A percentile compares a stretch with the other conserved stretches of the same genome.
Conservation (phyloP, 1,284 basidiomycete genomes). For the Rhodotorula glutinis region DNA sequence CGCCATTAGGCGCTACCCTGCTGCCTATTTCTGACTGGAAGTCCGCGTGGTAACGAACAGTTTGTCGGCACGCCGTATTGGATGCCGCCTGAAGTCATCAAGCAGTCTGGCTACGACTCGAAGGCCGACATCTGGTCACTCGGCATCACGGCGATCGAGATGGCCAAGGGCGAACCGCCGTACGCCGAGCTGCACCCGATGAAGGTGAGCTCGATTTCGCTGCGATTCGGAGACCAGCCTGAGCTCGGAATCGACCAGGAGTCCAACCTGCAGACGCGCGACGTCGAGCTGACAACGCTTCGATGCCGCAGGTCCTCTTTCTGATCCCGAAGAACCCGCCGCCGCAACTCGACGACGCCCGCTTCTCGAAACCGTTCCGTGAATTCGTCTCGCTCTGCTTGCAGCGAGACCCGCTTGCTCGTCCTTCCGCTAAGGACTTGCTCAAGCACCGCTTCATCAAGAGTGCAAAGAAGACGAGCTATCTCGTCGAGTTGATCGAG, state of each 20-base stretch:
- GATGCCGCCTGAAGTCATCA: constrained; percentile 99
- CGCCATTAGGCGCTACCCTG: no score
- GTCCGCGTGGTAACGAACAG: background rate
- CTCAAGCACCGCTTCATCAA: constrained; percentile 94
- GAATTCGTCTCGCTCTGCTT: constrained; percentile 92
- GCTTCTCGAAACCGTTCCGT: constrained; percentile 85
- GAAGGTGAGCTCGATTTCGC: constrained; percentile 63
- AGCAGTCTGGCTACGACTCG: constrained; percentile 97
- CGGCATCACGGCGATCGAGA: constrained; percentile 88
- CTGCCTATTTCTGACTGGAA: no score
- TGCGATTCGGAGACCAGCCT: no score
- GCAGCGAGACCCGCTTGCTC: constrained; percentile 74
- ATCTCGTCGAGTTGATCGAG: constrained; percentile 92
- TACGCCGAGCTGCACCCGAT: constrained; percentile 98
- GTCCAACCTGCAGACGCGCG: no score
- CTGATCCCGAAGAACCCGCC: constrained; percentile 97
- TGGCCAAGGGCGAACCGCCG: constrained; percentile 95
- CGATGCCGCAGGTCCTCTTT: constrained; percentile 71
- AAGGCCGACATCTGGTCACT: constrained; percentile 91
- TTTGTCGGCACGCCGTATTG: constrained; percentile 65
- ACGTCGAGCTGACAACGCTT: no score
- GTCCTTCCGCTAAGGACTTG: constrained; percentile 88
- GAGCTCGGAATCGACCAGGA: no score
- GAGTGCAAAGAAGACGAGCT: constrained; percentile 88
- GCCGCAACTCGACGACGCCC: constrained; percentile 67